phyloP scores from a whole-genome alignment of 108 stramenopile genomes.

The Skeletonema menzelii region DNA sequence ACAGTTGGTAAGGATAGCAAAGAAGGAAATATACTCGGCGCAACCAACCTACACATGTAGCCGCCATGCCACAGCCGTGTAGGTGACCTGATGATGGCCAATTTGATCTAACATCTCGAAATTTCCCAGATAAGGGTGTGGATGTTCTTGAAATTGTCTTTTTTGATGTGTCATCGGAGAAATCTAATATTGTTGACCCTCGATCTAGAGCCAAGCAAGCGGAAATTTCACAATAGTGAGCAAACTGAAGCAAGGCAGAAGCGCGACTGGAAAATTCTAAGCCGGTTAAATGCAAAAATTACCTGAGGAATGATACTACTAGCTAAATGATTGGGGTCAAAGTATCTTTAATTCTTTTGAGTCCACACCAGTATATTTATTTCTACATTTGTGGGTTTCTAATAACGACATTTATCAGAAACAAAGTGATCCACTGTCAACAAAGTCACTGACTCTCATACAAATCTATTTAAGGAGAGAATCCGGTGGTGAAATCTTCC shows the following conservation, averaged over 20 bases:
- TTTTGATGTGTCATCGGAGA: not conserved
- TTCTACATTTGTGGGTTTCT: constrained; percentile 13
- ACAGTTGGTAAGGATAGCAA: too few species aligned
- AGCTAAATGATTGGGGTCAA: not conserved
- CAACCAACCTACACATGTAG: too few species aligned
- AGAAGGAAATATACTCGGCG: too few species aligned
- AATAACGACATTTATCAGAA: constrained; percentile 18
- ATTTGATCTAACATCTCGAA: too few species aligned
- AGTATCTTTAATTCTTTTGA: not conserved
- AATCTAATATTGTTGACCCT: constrained; percentile 12
- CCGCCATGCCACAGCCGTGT: too few species aligned
- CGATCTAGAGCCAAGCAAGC: constrained; percentile 23
- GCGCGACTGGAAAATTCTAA: not conserved
- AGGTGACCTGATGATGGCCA: too few species aligned
- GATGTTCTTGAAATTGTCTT: constrained; percentile 40
- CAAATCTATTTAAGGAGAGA: constrained; percentile 56
- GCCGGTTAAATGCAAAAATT: not conserved
- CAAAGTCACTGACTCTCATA: not conserved
- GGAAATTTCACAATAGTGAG: constrained; percentile 24
- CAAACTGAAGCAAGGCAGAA: constrained; percentile 22
- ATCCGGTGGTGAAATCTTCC: constrained; percentile 95
- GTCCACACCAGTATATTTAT: not conserved
- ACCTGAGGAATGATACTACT: not conserved
- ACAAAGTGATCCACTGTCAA: constrained; percentile 2
- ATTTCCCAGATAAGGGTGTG: not conserved